A percentile compares a stretch with the other conserved stretches of the same genome.
These are phyloP conservation scores for Lepidopterella palustris DNA, from an alignment of 495 filamentous ascomycete genomes.

Conservation along the genomic window DNA sequence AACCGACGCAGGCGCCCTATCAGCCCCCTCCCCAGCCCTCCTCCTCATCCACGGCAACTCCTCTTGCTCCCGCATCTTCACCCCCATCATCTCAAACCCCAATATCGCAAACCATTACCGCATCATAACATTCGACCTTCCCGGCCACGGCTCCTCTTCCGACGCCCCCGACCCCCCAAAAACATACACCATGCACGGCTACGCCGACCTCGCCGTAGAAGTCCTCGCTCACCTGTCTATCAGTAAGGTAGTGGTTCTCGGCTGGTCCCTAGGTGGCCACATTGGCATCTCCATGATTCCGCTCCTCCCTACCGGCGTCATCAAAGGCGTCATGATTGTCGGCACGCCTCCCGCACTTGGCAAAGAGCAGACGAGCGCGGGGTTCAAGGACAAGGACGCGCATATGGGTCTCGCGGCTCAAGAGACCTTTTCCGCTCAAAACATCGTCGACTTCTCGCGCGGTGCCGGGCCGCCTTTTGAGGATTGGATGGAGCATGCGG, in stretches of 20 bases:
- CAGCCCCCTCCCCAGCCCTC: constrained; percentile 12
- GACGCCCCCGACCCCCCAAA: constrained; percentile 15
- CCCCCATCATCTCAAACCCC: constrained; percentile 7
- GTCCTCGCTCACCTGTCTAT: constrained; percentile 17
- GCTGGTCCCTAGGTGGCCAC: constrained; percentile 30
- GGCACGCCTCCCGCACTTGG: constrained; percentile 25
- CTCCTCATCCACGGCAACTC: constrained; percentile 31
- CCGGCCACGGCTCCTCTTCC: constrained; percentile 25
- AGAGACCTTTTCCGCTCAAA: constrained; percentile 6
- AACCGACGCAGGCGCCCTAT: background rate
- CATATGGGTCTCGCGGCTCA: constrained; percentile 6
- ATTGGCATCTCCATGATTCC: constrained; percentile 28
- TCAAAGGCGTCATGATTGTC: constrained; percentile 23
- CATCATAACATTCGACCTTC: constrained; percentile 27
- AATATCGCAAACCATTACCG: constrained; percentile 1
- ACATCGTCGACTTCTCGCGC: constrained; percentile 7
- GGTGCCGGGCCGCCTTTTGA: constrained; percentile 10
- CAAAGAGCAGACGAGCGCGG: constrained; percentile 6
- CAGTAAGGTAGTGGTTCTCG: constrained; percentile 16
- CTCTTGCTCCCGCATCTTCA: constrained; percentile 18
- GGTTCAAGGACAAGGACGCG: constrained; percentile 12
- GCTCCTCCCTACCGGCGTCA: constrained; percentile 1
- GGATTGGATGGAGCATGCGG: constrained; percentile 22
- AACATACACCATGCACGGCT: constrained; percentile 20
- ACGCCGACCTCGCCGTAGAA: constrained; percentile 19